Conservation (phyloP, 2,329 filamentous ascomycete genomes). For the Aspergillus cejpii region DNA sequence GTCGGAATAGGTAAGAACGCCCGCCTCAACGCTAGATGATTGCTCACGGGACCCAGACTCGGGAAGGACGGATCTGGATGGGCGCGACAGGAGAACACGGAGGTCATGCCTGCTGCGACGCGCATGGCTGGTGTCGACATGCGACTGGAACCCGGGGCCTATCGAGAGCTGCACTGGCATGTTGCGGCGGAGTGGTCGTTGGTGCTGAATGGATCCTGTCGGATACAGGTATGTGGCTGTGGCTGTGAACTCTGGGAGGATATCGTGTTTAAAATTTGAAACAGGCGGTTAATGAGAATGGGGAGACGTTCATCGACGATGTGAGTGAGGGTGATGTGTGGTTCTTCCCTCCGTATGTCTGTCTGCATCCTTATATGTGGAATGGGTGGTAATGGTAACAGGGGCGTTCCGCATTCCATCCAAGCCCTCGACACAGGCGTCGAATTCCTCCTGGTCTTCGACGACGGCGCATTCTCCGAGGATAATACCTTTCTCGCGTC, state of each 20-base stretch:
- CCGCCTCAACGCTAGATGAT: not conserved
- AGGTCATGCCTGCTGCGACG: conserved; percentile 46
- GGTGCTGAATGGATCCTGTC: conserved; percentile 35
- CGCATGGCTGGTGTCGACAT: conserved; percentile 55
- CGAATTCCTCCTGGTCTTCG: conserved; percentile 59
- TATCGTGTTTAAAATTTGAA: too few relatives aligned
- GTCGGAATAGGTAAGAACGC: conserved; percentile 39
- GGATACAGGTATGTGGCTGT: conserved; percentile 27
- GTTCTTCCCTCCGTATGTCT: conserved; percentile 62
- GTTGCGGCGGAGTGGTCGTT: conserved; percentile 37
- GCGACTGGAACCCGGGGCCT: conserved; percentile 52
- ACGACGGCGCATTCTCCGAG: conserved; percentile 54
- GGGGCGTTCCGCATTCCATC: conserved; percentile 67
- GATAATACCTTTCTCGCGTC: conserved; percentile 70
- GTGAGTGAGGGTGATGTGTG: conserved; percentile 69
- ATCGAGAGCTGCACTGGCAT: conserved; percentile 57
- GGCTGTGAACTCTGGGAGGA: too few relatives aligned
- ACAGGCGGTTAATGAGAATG: conserved; percentile 48
- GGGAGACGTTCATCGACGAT: conserved; percentile 70
- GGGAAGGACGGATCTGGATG: conserved; percentile 46
- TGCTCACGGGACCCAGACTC: conserved; percentile 20
- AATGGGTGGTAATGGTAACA: too few relatives aligned
- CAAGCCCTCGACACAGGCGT: conserved; percentile 64
- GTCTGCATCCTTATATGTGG: too few relatives aligned
- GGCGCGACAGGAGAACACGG: conserved; percentile 50